phyloP scores from a whole-genome alignment of 1,139 yeast genomes.

The Geotrichum macrosporum region DNA sequence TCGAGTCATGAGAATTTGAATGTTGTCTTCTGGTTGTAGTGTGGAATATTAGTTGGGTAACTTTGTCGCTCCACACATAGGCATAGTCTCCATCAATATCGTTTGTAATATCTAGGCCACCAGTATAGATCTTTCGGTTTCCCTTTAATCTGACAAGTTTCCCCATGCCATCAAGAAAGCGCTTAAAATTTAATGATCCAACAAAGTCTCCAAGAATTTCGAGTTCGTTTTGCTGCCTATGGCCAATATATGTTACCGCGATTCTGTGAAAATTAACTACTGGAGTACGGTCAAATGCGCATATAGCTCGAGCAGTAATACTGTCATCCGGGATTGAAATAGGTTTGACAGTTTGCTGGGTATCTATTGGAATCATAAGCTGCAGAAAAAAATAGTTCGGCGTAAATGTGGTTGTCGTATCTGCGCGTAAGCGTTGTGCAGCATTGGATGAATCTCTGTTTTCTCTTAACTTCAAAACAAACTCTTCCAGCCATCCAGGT shows the following conservation, averaged over 20 bases:
- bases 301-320: conserved; percentile 52
- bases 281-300: conserved; percentile 71
- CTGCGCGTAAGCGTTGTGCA: conserved; percentile 6
- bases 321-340: conserved; percentile 47
- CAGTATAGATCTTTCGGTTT: conserved; percentile 58
- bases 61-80: conserved; percentile 65
- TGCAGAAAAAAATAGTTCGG: conserved; percentile 46
- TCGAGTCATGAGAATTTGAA: conserved; percentile 42
- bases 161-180: conserved; percentile 59
- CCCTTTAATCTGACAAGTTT: conserved; percentile 51
- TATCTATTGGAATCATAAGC: conserved; percentile 38
- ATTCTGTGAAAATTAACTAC: conserved; percentile 74
- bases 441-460: conserved; percentile 1
- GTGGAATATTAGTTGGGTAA: conserved; percentile 69
- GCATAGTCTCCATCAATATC: conserved; percentile 74
- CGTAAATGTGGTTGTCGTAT: conserved; percentile 24
- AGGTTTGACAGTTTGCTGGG: conserved; percentile 35
- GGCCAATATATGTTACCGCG: conserved; percentile 73
- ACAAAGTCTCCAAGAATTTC: conserved; percentile 60
- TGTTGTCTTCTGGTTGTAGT: conserved; percentile 71
- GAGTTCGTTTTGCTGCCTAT: conserved; percentile 56
- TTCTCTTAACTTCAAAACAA: conserved; percentile 14
- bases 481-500: conserved; percentile 35
- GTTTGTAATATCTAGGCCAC: conserved; percentile 69
- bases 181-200: conserved; percentile 61